Base-by-base conservation (phyloP, 208 protist genomes). In the Trypanosoma cruzi region DNA sequence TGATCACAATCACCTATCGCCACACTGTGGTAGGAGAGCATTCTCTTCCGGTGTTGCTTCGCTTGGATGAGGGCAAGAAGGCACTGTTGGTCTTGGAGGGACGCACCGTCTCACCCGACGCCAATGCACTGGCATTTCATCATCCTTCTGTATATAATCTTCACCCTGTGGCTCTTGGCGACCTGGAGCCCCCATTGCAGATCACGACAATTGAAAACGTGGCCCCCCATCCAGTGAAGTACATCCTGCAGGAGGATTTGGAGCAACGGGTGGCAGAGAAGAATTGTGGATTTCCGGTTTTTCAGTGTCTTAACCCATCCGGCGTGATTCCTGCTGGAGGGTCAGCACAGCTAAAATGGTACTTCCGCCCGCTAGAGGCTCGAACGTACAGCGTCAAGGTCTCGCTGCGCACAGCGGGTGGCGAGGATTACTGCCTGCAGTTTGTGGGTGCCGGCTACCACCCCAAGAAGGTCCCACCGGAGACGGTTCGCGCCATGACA, bases 331-430 rank as follows among this genome's bases (percentile, higher is more conserved):
- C 79, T 32, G 79, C 88, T n/a, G 79, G 69, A 59, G 67, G 59
- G 37, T 71, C 74, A 0, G 79, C 77, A 24, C 70, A 79, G 40
- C 71, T 98, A n/a, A 59, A 77, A 31, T 96, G 88, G 77, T 95
- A 91, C 79, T 98, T 98, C 69, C 77, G 91, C 22, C 94, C 94
- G 14, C 79, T 98, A 16, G 90, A 98, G 67, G 91, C 81, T 34
- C 79, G 77, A 54, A 70, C 70, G 60, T 96, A 97, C 82, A 59
- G 65, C 14, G 71, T 96, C 36, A 73, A 82, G 8, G 82, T 95
- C 18, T 64, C 82, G 22, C 69, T 97, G 42, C 73, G 40, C 22
- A 81, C 74, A 34, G 66, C 71, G 55, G 68, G 62, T 54, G 89
- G 85, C 31, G 88, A 94, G 71, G 76, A 75, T n/a, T 92, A 94